A percentile compares a stretch with the other conserved stretches of the same genome.
Conservation (phyloP, 2,329 filamentous ascomycete genomes). For the Emergomyces africanus region DNA sequence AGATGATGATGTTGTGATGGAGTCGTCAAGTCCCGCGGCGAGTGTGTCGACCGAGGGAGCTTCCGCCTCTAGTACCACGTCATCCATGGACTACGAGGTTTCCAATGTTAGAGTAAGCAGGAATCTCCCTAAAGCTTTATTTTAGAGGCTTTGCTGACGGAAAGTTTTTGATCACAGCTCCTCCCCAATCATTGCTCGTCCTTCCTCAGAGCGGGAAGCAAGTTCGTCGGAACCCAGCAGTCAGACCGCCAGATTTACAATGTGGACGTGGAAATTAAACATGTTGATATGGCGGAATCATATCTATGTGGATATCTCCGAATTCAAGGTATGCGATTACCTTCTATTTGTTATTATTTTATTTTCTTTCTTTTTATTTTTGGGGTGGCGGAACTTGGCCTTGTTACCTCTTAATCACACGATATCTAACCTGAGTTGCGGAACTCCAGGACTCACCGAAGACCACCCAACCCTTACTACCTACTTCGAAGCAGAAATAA, state of each 20-base stretch:
- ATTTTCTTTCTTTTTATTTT: no score
- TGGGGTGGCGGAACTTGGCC: background rate
- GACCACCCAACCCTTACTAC: slow-evolving; percentile 97
- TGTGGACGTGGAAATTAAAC: slow-evolving; percentile 92
- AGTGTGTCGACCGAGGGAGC: slow-evolving; percentile 25
- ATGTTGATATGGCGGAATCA: slow-evolving; percentile 87
- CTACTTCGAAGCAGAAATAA: slow-evolving; percentile 97
- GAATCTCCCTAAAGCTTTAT: slow-evolving; percentile 1
- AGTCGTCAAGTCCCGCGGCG: slow-evolving; percentile 20
- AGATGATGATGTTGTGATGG: slow-evolving; percentile 21
- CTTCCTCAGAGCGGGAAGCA: slow-evolving; percentile 74
- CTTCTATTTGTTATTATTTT: no score
- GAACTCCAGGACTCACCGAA: slow-evolving; percentile 62
- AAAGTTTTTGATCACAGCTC: slow-evolving; percentile 37
- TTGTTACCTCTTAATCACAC: slow-evolving; percentile 1
- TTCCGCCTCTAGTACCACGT: slow-evolving; percentile 24
- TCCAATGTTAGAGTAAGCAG: slow-evolving; percentile 42
- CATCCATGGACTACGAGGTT: slow-evolving; percentile 42
- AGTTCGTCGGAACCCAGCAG: slow-evolving; percentile 80
- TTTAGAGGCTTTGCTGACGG: slow-evolving; percentile 3
- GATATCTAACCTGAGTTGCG: background rate
- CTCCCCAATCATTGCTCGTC: slow-evolving; percentile 72
- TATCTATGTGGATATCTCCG: slow-evolving; percentile 90
- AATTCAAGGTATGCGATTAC: slow-evolving; percentile 61
- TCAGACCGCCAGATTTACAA: slow-evolving; percentile 90